A percentile compares a stretch with the other conserved stretches of the same genome.
phyloP scores from a whole-genome alignment of 257 asterid species.

The Solanum piurae region DNA sequence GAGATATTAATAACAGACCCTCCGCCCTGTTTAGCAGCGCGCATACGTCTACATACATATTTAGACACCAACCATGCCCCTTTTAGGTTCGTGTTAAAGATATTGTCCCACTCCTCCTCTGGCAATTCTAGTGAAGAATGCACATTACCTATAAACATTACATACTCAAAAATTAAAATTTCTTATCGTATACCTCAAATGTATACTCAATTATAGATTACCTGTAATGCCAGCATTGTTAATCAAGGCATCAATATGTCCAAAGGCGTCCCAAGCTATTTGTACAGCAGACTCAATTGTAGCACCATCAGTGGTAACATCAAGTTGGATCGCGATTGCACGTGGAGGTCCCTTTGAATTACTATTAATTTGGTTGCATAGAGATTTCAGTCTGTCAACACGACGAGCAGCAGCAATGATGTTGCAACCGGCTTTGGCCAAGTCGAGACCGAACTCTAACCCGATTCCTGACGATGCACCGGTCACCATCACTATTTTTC shows the following conservation, averaged over 20 bases:
- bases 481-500: neutral
- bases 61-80: slow-evolving; percentile 27
- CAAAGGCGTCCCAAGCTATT: slow-evolving; percentile 30
- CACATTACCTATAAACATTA: slow-evolving; percentile 5
- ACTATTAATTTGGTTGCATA: neutral
- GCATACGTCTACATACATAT: slow-evolving; percentile 14
- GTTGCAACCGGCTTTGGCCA: neutral
- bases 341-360: neutral
- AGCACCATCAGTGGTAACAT: slow-evolving; percentile 20
- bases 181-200: too few relatives aligned
- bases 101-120: slow-evolving; percentile 17
- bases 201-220: neutral
- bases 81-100: slow-evolving; percentile 13
- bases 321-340: slow-evolving; percentile 41
- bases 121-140: slow-evolving; percentile 11
- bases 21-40: slow-evolving; percentile 8
- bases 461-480: neutral
- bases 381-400: neutral
- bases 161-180: too few relatives aligned
- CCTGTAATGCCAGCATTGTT: neutral
- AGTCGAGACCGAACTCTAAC: neutral
- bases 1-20: slow-evolving; percentile 33
- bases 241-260: neutral
- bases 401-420: neutral
- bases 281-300: slow-evolving; percentile 21